These are phyloP conservation scores for Penicillium cataractarum DNA, from an alignment of 495 filamentous ascomycete species.

Conservation along the genomic window DNA sequence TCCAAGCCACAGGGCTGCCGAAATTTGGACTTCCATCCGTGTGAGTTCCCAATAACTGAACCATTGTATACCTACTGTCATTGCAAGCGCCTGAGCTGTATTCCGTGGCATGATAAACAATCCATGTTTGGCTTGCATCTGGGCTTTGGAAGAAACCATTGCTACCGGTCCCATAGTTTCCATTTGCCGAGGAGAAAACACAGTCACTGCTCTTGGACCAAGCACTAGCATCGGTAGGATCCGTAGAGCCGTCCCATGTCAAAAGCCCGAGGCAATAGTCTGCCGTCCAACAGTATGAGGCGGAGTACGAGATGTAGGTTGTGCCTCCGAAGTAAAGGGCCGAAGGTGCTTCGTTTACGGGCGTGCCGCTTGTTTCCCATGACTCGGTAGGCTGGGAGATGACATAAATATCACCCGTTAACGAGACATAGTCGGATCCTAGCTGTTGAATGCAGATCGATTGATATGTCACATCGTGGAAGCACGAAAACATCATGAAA, in stretches of 20 bases:
- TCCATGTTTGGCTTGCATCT: background rate
- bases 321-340: conserved; percentile 39
- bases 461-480: background rate
- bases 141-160: background rate
- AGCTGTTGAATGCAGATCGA: background rate
- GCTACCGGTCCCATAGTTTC: background rate
- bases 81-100: background rate
- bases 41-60: background rate
- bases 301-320: conserved; percentile 54
- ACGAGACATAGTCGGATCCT: background rate
- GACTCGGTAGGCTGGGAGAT: background rate
- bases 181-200: background rate
- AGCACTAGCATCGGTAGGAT: background rate
- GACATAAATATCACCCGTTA: background rate
- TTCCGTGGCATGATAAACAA: background rate
- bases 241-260: conserved; percentile 42
- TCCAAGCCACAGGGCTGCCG: background rate
- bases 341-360: conserved; percentile 57
- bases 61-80: background rate
- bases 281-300: conserved; percentile 55
- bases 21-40: background rate
- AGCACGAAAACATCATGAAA: background rate
- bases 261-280: conserved; percentile 56
- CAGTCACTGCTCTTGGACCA: background rate
- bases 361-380: conserved; percentile 44